These are phyloP conservation scores for Canavalia gladiata DNA, from an alignment of 306 rosid species.

Conservation along the genomic window DNA sequence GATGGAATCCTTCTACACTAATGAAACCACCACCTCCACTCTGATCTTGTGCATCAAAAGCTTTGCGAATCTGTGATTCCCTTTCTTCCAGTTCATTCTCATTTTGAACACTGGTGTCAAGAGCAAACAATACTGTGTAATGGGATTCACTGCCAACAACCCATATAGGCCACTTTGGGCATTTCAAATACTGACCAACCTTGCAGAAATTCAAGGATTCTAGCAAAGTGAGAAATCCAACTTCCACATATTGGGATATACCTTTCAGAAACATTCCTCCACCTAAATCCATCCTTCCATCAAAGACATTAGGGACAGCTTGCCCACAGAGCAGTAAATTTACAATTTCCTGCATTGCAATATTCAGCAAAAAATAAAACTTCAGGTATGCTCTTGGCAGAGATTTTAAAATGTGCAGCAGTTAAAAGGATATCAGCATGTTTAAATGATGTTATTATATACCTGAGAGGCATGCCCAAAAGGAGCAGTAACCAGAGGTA, in stretches of 20 bases:
- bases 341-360: constrained; percentile 78
- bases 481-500: constrained; percentile 90
- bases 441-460: constrained; percentile 28
- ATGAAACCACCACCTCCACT: constrained; percentile 94
- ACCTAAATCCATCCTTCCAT: constrained; percentile 88
- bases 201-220: constrained; percentile 87
- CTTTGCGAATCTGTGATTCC: constrained; percentile 84
- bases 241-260: constrained; percentile 76
- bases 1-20: constrained; percentile 83
- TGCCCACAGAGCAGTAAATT: constrained; percentile 85
- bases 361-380: constrained; percentile 28
- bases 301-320: constrained; percentile 89
- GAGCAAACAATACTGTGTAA: constrained; percentile 86
- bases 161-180: constrained; percentile 96
- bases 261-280: constrained; percentile 90
- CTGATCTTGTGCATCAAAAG: constrained; percentile 87
- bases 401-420: constrained; percentile 30
- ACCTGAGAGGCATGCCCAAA: constrained; percentile 98
- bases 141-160: constrained; percentile 93
- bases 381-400: constrained; percentile 22
- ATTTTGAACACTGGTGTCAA: constrained; percentile 74
- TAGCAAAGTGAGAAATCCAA: constrained; percentile 85
- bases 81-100: constrained; percentile 89
- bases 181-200: constrained; percentile 81
- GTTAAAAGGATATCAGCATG: constrained; percentile 1